Evolutionary conservation across 164 flowering plant genomes (phyloP).

Genomic region (Euptelea pleiosperma): DNA sequence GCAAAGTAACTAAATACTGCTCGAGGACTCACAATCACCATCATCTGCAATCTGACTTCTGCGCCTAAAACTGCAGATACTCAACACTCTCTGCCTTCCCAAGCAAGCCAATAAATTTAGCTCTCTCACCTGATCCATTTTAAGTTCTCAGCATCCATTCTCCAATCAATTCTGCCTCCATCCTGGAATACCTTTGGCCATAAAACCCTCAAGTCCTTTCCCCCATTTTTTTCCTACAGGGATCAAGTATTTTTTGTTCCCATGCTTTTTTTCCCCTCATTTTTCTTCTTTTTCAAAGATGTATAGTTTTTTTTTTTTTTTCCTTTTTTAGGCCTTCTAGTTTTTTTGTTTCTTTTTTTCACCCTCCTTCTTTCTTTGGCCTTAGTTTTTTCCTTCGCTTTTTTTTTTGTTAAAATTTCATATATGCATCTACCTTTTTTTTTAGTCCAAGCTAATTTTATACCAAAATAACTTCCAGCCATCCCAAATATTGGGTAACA

Average conservation of each 20-base stretch:
- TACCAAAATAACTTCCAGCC: neutral
- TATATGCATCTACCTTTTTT: neutral
- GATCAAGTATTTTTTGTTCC: no score
- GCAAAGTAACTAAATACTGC: slow-evolving; percentile 11
- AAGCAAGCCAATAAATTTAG: slow-evolving; percentile 10
- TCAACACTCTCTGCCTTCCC: slow-evolving; percentile 11
- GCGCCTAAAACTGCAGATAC: slow-evolving; percentile 12
- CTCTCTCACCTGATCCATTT: slow-evolving; percentile 8
- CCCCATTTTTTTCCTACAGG: neutral
- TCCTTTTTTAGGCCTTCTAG: neutral
- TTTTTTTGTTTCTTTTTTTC: neutral
- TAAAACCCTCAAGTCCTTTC: neutral
- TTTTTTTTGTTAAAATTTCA: neutral
- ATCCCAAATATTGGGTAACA: slow-evolving; percentile 1
- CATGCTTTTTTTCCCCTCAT: neutral
- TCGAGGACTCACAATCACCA: slow-evolving; percentile 14
- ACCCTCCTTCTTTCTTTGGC: neutral
- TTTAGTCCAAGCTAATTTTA: slow-evolving; percentile 5
- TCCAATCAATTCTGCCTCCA: slow-evolving; percentile 2
- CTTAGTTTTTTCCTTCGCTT: slow-evolving; percentile 5
- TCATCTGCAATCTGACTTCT: slow-evolving; percentile 8
- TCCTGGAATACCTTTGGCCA: slow-evolving; percentile 1
- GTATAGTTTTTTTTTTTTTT: neutral
- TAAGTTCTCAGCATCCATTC: neutral
- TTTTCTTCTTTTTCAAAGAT: slow-evolving; percentile 4